A percentile compares a stretch with the other conserved stretches of the same genome.
Evolutionary conservation across 345 rosid species (phyloP).

Genomic region (Lumnitzera racemosa): DNA sequence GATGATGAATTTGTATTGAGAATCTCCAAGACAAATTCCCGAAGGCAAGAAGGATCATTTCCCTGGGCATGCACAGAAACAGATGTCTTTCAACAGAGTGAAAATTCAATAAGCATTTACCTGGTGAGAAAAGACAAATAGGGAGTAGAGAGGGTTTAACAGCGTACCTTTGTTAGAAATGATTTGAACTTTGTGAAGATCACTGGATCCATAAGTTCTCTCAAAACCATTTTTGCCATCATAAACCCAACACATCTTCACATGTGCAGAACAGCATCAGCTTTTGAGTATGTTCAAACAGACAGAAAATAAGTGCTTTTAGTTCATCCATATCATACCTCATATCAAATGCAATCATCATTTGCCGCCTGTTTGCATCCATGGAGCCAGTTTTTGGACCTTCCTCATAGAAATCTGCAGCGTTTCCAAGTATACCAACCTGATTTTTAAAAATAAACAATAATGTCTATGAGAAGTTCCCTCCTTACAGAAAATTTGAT

Average conservation of each 20-base stretch:
- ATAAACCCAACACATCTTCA: conserved; percentile 88
- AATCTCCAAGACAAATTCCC: conserved; percentile 68
- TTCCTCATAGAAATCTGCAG: conserved; percentile 77
- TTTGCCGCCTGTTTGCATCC: conserved; percentile 62
- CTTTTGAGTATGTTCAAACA: conserved; percentile 9
- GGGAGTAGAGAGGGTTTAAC: background rate
- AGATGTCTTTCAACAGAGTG: background rate
- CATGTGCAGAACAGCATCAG: conserved; percentile 16
- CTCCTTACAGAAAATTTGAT: no score
- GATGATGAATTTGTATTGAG: conserved; percentile 54
- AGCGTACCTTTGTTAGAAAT: conserved; percentile 65
- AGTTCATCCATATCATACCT: conserved; percentile 33
- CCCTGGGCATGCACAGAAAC: conserved; percentile 39
- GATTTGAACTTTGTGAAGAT: conserved; percentile 69
- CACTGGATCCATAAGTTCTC: conserved; percentile 84
- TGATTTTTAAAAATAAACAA: conserved; percentile 12
- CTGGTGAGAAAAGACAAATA: background rate
- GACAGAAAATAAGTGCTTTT: background rate
- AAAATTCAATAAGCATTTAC: background rate
- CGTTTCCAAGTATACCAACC: conserved; percentile 95
- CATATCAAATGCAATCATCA: conserved; percentile 99
- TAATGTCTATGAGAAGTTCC: conserved; percentile 2
- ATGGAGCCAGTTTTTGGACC: conserved; percentile 31
- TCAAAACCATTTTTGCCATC: conserved; percentile 97
- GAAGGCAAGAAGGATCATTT: conserved; percentile 82